Conservation (phyloP, 1,284 basidiomycete genomes). For the Vanrija pseudolonga region DNA sequence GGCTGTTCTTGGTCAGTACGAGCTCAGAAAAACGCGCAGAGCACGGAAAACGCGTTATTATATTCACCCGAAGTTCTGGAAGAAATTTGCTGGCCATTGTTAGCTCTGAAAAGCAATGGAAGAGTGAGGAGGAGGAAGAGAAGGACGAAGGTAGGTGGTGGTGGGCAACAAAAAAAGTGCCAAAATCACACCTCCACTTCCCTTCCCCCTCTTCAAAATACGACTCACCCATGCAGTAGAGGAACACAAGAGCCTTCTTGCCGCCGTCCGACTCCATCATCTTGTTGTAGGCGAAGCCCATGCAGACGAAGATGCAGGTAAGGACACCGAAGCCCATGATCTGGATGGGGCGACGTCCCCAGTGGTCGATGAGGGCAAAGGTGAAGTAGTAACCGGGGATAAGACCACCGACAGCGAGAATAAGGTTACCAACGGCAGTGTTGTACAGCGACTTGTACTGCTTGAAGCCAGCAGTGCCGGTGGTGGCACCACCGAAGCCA, state of each 20-base stretch:
- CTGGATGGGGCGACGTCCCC: constrained; percentile 53
- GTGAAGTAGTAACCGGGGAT: constrained; percentile 52
- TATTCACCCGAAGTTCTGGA: constrained; percentile 47
- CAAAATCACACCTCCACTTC: too few relatives aligned
- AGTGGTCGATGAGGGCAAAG: constrained; percentile 44
- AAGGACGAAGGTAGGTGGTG: neutral
- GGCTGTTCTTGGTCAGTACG: constrained; percentile 49
- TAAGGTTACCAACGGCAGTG: constrained; percentile 55
- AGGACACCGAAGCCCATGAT: constrained; percentile 71
- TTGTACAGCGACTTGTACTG: constrained; percentile 36
- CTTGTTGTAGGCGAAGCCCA: constrained; percentile 68
- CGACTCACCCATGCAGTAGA: constrained; percentile 46
- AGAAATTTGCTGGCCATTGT: constrained; percentile 41
- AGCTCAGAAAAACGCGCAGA: too few relatives aligned
- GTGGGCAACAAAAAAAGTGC: too few relatives aligned
- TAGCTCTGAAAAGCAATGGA: constrained; percentile 14
- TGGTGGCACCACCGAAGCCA: constrained; percentile 52
- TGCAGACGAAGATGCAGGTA: constrained; percentile 35
- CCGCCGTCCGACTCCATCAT: constrained; percentile 57
- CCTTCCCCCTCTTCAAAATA: constrained; percentile 9
- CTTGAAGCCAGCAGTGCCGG: constrained; percentile 25
- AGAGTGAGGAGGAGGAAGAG: constrained; percentile 40
- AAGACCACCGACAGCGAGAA: constrained; percentile 60
- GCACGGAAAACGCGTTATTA: too few relatives aligned
- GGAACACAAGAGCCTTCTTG: constrained; percentile 56